Evolutionary conservation across 768 basidiomycete species (phyloP).

Genomic region (Termitomyces sp.): DNA sequence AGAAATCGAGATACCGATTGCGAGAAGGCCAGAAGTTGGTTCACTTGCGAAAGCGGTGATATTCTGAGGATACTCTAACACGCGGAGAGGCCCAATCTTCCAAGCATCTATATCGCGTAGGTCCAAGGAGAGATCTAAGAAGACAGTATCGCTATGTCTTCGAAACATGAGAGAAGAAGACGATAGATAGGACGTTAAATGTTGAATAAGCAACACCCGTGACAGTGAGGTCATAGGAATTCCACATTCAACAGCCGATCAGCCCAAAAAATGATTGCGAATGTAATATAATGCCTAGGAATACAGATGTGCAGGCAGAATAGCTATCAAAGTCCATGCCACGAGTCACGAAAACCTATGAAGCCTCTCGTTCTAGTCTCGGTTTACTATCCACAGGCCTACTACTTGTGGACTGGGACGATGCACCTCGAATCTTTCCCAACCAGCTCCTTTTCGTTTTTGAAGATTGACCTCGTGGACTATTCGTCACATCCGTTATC

Average conservation of each 20-base stretch:
- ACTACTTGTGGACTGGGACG: constrained; percentile 22
- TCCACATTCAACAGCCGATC: background rate
- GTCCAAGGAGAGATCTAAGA: constrained; percentile 51
- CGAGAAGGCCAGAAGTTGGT: constrained; percentile 55
- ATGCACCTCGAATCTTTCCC: constrained; percentile 56
- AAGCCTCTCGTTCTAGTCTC: constrained; percentile 10
- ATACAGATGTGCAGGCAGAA: constrained; percentile 20
- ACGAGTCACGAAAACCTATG: constrained; percentile 8
- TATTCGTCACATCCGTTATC: constrained; percentile 62
- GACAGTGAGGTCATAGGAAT: background rate
- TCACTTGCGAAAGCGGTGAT: constrained; percentile 51
- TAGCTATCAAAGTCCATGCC: constrained; percentile 18
- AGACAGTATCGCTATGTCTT: constrained; percentile 26
- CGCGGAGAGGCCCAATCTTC: constrained; percentile 43
- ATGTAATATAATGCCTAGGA: constrained; percentile 17
- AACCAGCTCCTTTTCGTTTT: constrained; percentile 66
- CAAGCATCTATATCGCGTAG: constrained; percentile 53
- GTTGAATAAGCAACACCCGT: background rate
- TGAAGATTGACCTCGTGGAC: constrained; percentile 38
- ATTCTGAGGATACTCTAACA: constrained; percentile 44
- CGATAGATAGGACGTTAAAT: constrained; percentile 16
- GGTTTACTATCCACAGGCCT: constrained; percentile 14
- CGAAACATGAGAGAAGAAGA: constrained; percentile 34
- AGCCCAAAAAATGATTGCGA: background rate
- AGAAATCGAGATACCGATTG: constrained; percentile 37